Conservation (phyloP, 2,329 filamentous ascomycete genomes). For the Penicillium sp. region DNA sequence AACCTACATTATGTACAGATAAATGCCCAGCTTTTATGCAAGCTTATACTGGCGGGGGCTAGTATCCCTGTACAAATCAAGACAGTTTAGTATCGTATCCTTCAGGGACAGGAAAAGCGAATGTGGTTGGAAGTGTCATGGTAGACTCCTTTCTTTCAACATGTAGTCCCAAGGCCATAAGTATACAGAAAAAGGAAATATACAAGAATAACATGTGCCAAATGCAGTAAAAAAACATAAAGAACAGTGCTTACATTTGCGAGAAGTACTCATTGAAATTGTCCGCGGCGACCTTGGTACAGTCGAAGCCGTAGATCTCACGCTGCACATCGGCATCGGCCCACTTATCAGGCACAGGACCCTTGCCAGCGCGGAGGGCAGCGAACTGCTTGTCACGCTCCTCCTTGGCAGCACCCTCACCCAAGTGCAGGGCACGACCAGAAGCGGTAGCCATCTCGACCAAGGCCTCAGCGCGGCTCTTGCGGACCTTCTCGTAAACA, state of each 20-base stretch:
- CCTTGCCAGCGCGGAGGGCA: constrained; percentile 43
- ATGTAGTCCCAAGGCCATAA: neutral
- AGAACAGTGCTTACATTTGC: constrained; percentile 15
- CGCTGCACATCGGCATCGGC: constrained; percentile 60
- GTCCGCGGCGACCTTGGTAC: constrained; percentile 47
- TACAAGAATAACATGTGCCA: neutral
- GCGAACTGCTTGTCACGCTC: constrained; percentile 51
- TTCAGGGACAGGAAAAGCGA: neutral
- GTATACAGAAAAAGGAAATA: neutral
- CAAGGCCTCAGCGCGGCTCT: constrained; percentile 49
- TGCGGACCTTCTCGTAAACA: constrained; percentile 50
- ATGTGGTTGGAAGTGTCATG: neutral
- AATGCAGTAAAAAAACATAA: neutral
- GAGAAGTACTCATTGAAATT: constrained; percentile 44
- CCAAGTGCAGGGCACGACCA: constrained; percentile 49
- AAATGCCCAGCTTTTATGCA: neutral
- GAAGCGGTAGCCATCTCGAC: constrained; percentile 50
- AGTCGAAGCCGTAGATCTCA: constrained; percentile 58
- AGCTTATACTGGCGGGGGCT: neutral
- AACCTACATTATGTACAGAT: neutral
- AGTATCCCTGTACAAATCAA: neutral
- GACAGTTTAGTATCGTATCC: neutral
- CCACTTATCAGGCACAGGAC: constrained; percentile 55
- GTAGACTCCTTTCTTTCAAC: neutral
- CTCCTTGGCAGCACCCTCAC: constrained; percentile 51